Base-by-base conservation (phyloP, 2,329 filamentous ascomycete genomes). In the Sporothrix pallida region DNA sequence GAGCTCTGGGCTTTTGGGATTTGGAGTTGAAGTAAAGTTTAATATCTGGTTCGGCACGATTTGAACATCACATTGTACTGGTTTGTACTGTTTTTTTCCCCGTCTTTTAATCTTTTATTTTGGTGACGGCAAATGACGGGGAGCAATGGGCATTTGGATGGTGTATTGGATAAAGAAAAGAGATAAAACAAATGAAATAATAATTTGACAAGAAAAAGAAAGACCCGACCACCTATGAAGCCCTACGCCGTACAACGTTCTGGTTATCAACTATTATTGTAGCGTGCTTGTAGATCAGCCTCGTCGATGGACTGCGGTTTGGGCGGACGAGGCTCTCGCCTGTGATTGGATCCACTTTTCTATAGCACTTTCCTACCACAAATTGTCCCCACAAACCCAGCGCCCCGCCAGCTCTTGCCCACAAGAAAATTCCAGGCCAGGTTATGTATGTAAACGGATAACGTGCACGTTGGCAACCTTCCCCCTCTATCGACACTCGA, bases 391-490 rank as follows among this genome's bases (percentile, higher is more conserved):
- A 48, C 37, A 26, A 50, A n/a, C 44, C 4, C 4, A 20, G 20
- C 50, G 68, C 72, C 72, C 72, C 72, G 52, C 72, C 50, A 73
- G 56, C 37, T 62, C 31, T 23, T 70, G 63, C 56, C 67, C 65
- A 70, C 67, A 63, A 48, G 60, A 73, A 73, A 73, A 73, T 50
- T 73, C 58, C 72, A 70, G 48, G 72, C 67, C 56, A 70, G 23
- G 31, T 46, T 20, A 20, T 4, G 15, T n/a, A 56, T 20, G 52
- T 23, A 23, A 23, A 56, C 20, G 52, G 52, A 56, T 20, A 20
- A 56, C 13, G 15, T 50, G 54, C 56, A 46, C 31, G 26, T 65
- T 23, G 10, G 48, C 62, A 68, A 20, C 37, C 52, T 17, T 68
- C 52, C 15, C 48, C 62, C 48, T 52, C 67, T 54, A n/a, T 17